These are phyloP conservation scores for Dichomitus squalens DNA, from an alignment of 1,284 basidiomycete species.

Conservation along the genomic window DNA sequence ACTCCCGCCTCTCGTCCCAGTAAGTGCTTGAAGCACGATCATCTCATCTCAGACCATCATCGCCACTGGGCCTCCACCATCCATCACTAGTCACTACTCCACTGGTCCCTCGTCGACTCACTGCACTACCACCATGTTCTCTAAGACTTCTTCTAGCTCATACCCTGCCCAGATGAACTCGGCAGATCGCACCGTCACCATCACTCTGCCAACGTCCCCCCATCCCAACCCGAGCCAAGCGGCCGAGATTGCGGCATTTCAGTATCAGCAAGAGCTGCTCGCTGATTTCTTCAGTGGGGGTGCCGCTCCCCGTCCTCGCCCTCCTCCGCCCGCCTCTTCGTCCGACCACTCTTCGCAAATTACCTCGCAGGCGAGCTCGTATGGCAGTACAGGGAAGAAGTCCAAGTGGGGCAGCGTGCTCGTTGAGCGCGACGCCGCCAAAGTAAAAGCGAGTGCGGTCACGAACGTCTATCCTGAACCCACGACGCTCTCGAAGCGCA, in stretches of 20 bases:
- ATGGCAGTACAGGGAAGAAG: not conserved
- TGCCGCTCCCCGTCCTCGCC: constrained; percentile 1
- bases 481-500: constrained; percentile 12
- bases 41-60: not conserved
- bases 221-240: constrained; percentile 1
- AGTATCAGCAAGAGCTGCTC: constrained; percentile 20
- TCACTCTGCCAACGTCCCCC: not conserved
- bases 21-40: not conserved
- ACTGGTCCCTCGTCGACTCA: not conserved
- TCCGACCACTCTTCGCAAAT: constrained; percentile 1
- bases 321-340: not conserved
- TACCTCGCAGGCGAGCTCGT: not conserved
- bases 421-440: not conserved
- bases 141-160: not conserved
- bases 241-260: constrained; percentile 8
- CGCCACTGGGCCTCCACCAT: not conserved
- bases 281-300: constrained; percentile 21
- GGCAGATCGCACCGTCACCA: not conserved
- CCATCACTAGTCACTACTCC: not conserved
- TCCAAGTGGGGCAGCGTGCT: constrained; percentile 8
- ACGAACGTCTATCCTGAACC: constrained; percentile 3
- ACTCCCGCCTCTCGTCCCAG: not conserved
- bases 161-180: not conserved
- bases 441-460: not conserved
- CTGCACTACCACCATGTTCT: not conserved